Conservation (phyloP, 371 early-diverging fungal genomes). For the Rhizomucor miehei region DNA sequence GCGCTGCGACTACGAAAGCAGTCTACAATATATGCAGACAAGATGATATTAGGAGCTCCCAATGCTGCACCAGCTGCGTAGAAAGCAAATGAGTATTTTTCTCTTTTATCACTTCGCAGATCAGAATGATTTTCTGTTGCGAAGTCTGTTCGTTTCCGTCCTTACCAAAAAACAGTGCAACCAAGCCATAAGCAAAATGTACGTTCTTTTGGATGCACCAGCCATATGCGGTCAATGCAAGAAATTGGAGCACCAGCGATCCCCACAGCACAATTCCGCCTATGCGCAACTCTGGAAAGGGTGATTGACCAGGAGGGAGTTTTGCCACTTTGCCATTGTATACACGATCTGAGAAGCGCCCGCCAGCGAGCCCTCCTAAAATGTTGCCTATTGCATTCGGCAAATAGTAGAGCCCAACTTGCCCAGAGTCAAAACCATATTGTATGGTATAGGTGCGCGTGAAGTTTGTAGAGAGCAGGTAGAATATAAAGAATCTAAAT, state of each 20-base stretch:
- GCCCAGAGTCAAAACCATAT: slow-evolving; percentile 22
- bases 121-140: too few relatives aligned
- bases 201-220: slow-evolving; percentile 42
- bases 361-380: slow-evolving; percentile 38
- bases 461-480: slow-evolving; percentile 19
- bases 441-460: slow-evolving; percentile 20
- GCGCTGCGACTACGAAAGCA: slow-evolving; percentile 38
- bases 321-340: slow-evolving; percentile 26
- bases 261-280: slow-evolving; percentile 22
- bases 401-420: slow-evolving; percentile 24
- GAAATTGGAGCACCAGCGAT: slow-evolving; percentile 16
- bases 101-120: too few relatives aligned
- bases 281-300: slow-evolving; percentile 43
- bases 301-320: slow-evolving; percentile 8
- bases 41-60: slow-evolving; percentile 35
- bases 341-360: slow-evolving; percentile 31
- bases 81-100: background rate
- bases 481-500: slow-evolving; percentile 16
- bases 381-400: slow-evolving; percentile 27
- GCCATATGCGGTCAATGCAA: slow-evolving; percentile 32
- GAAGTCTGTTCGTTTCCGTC: background rate
- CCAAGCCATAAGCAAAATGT: slow-evolving; percentile 36
- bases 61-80: slow-evolving; percentile 27
- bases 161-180: slow-evolving; percentile 37
- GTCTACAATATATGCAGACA: slow-evolving; percentile 42